Evolutionary conservation across 164 flowering plant genomes (phyloP).

Genomic region (Umbellularia californica): DNA sequence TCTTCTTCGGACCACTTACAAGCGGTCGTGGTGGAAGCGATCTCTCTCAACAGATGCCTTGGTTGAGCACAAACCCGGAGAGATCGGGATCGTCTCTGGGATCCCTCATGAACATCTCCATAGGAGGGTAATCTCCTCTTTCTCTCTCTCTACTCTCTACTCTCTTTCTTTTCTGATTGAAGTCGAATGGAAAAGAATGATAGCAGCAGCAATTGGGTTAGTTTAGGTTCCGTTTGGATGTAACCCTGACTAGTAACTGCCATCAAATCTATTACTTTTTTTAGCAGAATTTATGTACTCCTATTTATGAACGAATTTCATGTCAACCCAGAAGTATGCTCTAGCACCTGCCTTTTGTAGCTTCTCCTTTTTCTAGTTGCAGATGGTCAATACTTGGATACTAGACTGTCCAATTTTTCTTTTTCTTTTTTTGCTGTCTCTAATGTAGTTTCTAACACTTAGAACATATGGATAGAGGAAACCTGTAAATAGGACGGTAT

Average conservation of each 20-base stretch:
- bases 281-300: no score
- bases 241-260: no score
- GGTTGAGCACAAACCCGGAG: slow-evolving; percentile 51
- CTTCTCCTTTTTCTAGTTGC: not conserved
- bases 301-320: slow-evolving; percentile 34
- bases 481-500: not conserved
- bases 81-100: slow-evolving; percentile 58
- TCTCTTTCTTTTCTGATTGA: not conserved
- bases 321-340: slow-evolving; percentile 94
- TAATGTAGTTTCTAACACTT: no score
- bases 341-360: not conserved
- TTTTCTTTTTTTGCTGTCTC: not conserved
- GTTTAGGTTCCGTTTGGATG: no score
- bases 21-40: slow-evolving; percentile 13
- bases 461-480: not conserved
- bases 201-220: not conserved
- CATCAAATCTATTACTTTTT: no score
- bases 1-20: slow-evolving; percentile 17
- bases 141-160: not conserved
- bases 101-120: slow-evolving; percentile 61
- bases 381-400: not conserved
- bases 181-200: not conserved
- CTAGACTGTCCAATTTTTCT: not conserved
- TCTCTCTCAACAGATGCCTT: slow-evolving; percentile 41
- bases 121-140: slow-evolving; percentile 32